A percentile compares a stretch with the other conserved stretches of the same genome.
Conservation (phyloP, 1,139 yeast species). For the Meyerozyma athensensis region DNA sequence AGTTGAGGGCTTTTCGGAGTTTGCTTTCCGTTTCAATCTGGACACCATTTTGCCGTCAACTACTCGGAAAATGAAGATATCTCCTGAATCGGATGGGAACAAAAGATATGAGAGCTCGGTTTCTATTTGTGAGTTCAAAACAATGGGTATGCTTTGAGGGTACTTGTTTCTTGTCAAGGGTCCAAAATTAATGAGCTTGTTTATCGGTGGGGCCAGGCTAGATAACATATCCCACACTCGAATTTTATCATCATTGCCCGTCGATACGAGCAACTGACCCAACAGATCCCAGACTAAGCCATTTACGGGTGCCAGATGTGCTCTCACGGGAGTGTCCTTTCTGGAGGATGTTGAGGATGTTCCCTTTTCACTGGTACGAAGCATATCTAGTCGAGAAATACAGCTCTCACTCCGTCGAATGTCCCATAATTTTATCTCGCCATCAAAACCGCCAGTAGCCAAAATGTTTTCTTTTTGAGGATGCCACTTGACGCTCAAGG, state of each 20-base stretch:
- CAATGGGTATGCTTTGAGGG: slow-evolving; percentile 43
- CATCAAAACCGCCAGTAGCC: slow-evolving; percentile 77
- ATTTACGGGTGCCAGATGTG: slow-evolving; percentile 74
- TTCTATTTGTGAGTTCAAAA: slow-evolving; percentile 42
- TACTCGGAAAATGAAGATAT: slow-evolving; percentile 59
- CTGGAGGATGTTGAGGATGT: slow-evolving; percentile 19
- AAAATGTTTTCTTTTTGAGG: slow-evolving; percentile 59
- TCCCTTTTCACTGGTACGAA: slow-evolving; percentile 24
- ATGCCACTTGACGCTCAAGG: slow-evolving; percentile 71
- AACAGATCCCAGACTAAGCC: slow-evolving; percentile 65
- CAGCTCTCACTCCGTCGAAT: slow-evolving; percentile 65
- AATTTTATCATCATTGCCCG: slow-evolving; percentile 75
- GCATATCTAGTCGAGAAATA: slow-evolving; percentile 55
- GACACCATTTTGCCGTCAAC: slow-evolving; percentile 60
- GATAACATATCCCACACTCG: slow-evolving; percentile 67
- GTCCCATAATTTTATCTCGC: slow-evolving; percentile 69
- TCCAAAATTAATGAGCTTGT: slow-evolving; percentile 70
- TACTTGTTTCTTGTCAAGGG: slow-evolving; percentile 68
- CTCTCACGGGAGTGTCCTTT: slow-evolving; percentile 39
- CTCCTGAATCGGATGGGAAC: slow-evolving; percentile 79
- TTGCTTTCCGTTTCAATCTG: slow-evolving; percentile 39
- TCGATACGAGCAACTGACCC: slow-evolving; percentile 56
- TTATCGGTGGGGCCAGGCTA: slow-evolving; percentile 43
- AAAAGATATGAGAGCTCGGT: slow-evolving; percentile 54
- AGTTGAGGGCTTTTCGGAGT: slow-evolving; percentile 15